Base-by-base conservation (phyloP, 306 rosid genomes). In the Vigna unguiculata region DNA sequence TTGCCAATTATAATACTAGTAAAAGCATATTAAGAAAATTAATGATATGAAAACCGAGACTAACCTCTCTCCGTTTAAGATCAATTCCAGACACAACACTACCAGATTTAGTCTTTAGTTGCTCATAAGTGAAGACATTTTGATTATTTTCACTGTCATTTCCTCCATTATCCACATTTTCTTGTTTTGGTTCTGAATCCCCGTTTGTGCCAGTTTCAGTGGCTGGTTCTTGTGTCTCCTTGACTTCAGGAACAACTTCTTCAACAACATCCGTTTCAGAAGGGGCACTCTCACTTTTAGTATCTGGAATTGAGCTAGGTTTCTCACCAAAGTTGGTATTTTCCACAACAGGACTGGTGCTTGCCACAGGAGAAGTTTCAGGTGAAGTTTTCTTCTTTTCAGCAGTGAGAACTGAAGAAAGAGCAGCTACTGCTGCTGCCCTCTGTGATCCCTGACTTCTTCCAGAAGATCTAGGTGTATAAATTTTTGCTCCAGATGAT, bases 371-470 rank as follows among this genome's bases (percentile, higher is more conserved):
- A 83, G 99, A 95, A 70, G 79, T 58, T 69, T 92, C 99, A 8
- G 91, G 86, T 62, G 93, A 83, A 12, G 45, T 63, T 82, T 71
- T 85, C 82, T 78, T 88, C 86, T 96, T 96, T 80, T 96, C 99
- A 73, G 99, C 99, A 52, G 90, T 88, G 67, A 96, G 98, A 86
- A 96, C 99, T 6, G 52, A 32, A 55, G 99, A 96, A 77, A 96
- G 99, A 68, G 99, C 99, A 78, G 99, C 99, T 49, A 96, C 99
- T 59, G 99, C 99, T 38, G 98, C 97, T 64, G 96, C 96, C 82
- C 97, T 91, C 82, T 95, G 99, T 62, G 99, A 90, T 79, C 97
- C 97, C 85, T 86, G 93, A 77, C 87, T 63, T 28, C 77, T 68
- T 19, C 83, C 85, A 66, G 97, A 65, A 53, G 88, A 52, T 84